Evolutionary conservation across 2,329 filamentous ascomycete species (phyloP), one percentile per base, ranked within the genome.

Genomic region (Trichoderma semiorbis): DNA sequence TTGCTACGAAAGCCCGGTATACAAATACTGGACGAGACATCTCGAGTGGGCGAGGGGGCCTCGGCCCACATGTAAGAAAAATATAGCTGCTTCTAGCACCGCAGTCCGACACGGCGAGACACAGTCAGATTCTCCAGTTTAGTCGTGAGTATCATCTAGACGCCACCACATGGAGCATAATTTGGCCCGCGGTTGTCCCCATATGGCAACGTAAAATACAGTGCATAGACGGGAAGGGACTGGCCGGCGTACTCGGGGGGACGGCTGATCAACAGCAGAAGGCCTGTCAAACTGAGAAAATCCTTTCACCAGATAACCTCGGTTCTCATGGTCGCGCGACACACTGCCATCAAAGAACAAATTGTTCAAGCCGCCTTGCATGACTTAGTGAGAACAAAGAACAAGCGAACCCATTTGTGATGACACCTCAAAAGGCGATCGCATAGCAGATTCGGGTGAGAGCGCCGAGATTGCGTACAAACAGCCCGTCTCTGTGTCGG

Each of bases 121-220:
- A 50, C 65, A 67, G 65, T 68, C 55, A 60, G 65, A 68, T 26
- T 68, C 55, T 47, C 65, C 65, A 34, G 16, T 30, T 10, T 14
- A 34, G 30, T 60, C 18, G n/a, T 39, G 32, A 55, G 64, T 53
- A 30, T 60, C 28, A 43, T n/a, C 55, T 43, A 50, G 55, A 68
- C 65, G 65, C 65, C 65, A 60, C 65, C n/a, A n/a, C 11, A 60
- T 60, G 65, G 55, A 57, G 63, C n/a, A 53, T 10, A 34, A 12
- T 53, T 66, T 21, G 32, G 63, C 63, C 63, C 47, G 63, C n/a
- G 5, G 36, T 53, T 16, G 8, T 55, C 21, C 28, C 63, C 21
- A 55, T 14, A n/a, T 12, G 32, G 32, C 43, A 50, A 50, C 30
- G 53, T 5, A 34, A 34, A 55, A 24, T 30, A 58, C 10, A 43